Evolutionary conservation across 2,329 filamentous ascomycete species (phyloP).

Genomic region (Colletotrichum godetiae): DNA sequence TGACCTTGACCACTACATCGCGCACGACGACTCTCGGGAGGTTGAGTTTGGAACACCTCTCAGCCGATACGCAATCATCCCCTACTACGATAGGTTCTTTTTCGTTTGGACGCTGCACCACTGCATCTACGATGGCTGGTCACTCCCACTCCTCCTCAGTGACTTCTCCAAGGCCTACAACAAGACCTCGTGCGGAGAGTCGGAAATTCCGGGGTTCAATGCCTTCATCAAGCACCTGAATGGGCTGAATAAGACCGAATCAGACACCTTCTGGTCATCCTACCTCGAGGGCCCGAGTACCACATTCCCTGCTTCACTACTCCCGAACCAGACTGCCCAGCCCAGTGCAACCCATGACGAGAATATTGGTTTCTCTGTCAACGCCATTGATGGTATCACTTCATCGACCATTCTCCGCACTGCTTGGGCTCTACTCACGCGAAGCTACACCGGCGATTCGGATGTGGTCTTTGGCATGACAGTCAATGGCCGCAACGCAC

Average conservation of each 20-base stretch:
- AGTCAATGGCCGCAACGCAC: slow-evolving; percentile 42
- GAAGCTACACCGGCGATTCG: slow-evolving; percentile 46
- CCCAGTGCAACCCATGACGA: not conserved
- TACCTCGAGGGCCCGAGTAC: not conserved
- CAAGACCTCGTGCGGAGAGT: not conserved
- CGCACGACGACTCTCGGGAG: not conserved
- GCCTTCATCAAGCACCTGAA: not conserved
- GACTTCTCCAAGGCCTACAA: slow-evolving; percentile 19
- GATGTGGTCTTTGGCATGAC: slow-evolving; percentile 42
- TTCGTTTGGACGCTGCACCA: slow-evolving; percentile 35
- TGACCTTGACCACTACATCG: not conserved
- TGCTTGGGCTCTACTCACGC: slow-evolving; percentile 46
- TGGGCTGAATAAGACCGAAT: not conserved
- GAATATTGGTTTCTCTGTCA: not conserved
- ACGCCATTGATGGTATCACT: not conserved
- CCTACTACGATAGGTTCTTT: slow-evolving; percentile 24
- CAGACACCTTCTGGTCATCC: not conserved
- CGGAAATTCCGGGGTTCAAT: not conserved
- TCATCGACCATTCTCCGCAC: slow-evolving; percentile 33
- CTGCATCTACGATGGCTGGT: slow-evolving; percentile 6
- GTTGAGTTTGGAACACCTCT: not conserved
- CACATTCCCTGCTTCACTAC: not conserved
- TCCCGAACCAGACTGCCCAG: not conserved
- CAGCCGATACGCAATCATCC: not conserved
- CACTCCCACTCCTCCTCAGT: not conserved